Conservation (phyloP, 208 protist genomes). For the Trichomonas tenax region DNA sequence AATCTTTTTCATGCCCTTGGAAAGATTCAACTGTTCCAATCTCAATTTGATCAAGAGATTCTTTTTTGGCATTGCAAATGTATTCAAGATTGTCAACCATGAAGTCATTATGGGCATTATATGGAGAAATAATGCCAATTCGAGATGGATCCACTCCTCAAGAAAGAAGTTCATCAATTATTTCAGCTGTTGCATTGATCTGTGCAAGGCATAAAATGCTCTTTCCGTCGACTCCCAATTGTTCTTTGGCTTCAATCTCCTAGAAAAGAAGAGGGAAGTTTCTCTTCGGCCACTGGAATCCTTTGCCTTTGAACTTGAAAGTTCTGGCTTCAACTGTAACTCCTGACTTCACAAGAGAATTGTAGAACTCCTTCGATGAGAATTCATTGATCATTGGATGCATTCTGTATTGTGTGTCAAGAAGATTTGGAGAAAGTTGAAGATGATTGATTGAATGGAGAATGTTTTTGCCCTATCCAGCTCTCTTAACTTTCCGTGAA, state of each 20-base stretch:
- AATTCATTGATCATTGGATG: conserved; percentile 24
- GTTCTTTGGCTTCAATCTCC: not conserved
- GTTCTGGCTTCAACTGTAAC: not conserved
- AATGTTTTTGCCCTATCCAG: conserved; percentile 61
- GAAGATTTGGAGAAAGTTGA: conserved; percentile 52
- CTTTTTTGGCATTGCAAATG: not conserved
- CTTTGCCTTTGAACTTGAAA: not conserved
- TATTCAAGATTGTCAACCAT: not conserved
- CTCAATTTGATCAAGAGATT: conserved; percentile 5
- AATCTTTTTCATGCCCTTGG: conserved; percentile 43
- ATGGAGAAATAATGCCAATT: not conserved
- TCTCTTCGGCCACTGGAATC: not conserved
- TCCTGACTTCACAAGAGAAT: not conserved
- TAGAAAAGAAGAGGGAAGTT: not conserved
- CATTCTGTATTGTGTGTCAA: conserved; percentile 33
- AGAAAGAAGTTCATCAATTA: not conserved
- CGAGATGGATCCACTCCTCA: not conserved
- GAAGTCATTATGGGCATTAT: not conserved
- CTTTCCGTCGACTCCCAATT: not conserved
- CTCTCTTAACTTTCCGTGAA: conserved; percentile 63
- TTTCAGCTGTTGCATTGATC: not conserved
- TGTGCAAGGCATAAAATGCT: not conserved
- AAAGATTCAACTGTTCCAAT: conserved; percentile 35
- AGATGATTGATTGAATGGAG: conserved; percentile 84
- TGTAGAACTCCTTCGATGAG: conserved; percentile 24